Percentiles rank a stretch among this genome's conserved stretches.
These are phyloP conservation scores for Populus hybrid DNA, from an alignment of 441 rosid species.

Conservation along the genomic window DNA sequence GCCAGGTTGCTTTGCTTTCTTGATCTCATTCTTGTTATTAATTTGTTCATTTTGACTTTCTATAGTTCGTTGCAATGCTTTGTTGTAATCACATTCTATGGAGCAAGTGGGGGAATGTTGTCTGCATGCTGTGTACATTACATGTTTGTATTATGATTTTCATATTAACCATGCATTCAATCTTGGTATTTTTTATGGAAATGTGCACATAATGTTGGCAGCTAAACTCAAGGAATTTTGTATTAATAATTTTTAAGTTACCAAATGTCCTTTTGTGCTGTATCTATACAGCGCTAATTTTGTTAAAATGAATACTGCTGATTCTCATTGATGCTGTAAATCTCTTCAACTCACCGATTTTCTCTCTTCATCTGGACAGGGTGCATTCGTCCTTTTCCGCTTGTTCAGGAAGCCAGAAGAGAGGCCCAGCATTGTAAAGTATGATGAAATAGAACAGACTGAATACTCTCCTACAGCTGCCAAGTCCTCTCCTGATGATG, in stretches of 20 bases:
- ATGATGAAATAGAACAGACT: constrained; percentile 49
- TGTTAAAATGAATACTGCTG: background rate
- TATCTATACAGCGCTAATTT: background rate
- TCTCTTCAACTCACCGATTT: background rate
- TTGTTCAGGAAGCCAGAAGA: constrained; percentile 74
- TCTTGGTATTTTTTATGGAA: background rate
- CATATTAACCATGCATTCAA: background rate
- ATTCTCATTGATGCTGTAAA: background rate
- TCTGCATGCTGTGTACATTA: too few relatives aligned
- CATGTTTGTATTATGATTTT: background rate
- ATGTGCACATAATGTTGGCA: background rate
- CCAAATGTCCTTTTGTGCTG: background rate
- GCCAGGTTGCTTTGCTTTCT: constrained; percentile 49
- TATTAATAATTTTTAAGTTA: background rate
- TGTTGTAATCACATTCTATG: background rate
- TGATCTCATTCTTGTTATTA: background rate
- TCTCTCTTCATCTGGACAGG: constrained; percentile 30
- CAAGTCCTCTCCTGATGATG: constrained; percentile 62
- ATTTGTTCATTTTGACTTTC: background rate
- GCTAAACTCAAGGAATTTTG: background rate
- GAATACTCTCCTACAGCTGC: constrained; percentile 43
- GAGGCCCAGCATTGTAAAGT: constrained; percentile 36
- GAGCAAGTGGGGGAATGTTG: background rate
- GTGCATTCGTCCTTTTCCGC: constrained; percentile 70
- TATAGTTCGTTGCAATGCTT: background rate